Conservation (phyloP, 495 filamentous ascomycete species). For the Talaromyces borbonicus region DNA sequence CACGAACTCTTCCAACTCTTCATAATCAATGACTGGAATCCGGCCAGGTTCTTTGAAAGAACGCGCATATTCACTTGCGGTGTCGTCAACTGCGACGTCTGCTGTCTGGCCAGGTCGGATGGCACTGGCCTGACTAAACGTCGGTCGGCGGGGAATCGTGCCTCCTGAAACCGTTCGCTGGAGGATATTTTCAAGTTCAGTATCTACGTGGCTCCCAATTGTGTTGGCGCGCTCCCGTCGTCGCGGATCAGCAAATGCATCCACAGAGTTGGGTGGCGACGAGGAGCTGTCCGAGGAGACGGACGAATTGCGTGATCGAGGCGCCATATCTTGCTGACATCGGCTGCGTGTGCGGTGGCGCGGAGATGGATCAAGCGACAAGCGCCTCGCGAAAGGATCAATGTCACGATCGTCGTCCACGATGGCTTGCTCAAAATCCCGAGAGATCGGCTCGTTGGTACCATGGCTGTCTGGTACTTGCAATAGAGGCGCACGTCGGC, state of each 20-base stretch:
- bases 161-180: constrained; percentile 62
- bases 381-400: constrained; percentile 28
- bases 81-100: constrained; percentile 34
- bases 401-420: constrained; percentile 64
- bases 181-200: constrained; percentile 50
- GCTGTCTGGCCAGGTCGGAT: constrained; percentile 32
- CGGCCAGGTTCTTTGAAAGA: constrained; percentile 42
- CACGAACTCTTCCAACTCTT: constrained; percentile 80
- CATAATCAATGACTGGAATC: constrained; percentile 67
- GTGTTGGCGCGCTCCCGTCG: constrained; percentile 59
- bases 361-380: constrained; percentile 28
- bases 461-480: constrained; percentile 38
- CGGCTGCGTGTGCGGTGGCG: constrained; percentile 31
- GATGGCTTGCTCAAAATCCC: constrained; percentile 75
- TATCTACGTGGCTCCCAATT: constrained; percentile 47
- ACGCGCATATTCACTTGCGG: constrained; percentile 84
- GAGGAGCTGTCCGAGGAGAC: constrained; percentile 51
- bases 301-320: constrained; percentile 43
- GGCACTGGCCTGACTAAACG: constrained; percentile 49
- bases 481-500: constrained; percentile 34
- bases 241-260: constrained; percentile 79
- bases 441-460: constrained; percentile 40
- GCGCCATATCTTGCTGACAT: constrained; percentile 33
- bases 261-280: constrained; percentile 93
- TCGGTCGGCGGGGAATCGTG: constrained; percentile 52